Base-by-base conservation (phyloP, 768 basidiomycete species). In the Mycena maculata region DNA sequence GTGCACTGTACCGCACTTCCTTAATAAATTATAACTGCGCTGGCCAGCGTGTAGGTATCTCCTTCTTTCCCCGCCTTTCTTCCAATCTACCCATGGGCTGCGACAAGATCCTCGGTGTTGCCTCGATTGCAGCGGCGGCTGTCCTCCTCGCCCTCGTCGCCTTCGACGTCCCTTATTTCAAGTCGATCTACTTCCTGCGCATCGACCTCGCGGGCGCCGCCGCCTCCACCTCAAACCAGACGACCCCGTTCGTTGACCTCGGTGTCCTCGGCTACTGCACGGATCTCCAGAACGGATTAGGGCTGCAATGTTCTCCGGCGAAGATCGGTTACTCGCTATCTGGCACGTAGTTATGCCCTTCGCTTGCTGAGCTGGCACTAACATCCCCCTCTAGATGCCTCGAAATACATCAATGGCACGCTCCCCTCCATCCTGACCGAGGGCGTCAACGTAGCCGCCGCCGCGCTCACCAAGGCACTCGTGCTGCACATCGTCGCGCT, bases 391-490 rank as follows among this genome's bases (percentile, higher is more conserved):
- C 1, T 57, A 63, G 63, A 59, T 39, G 42, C 28, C 36, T 64
- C 62, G 60, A 89, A 90, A 91, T 70, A 60, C 71, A 81, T 90
- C 64, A 88, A 90, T 67, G 71, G 65, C 50, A 28, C 69, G 9
- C 65, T 70, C 49, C 69, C 69, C 28, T 13, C 20, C 45, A 48
- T 70, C 47, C 57, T 70, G 11, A 65, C 52, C 69, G 47, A 41
- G 1, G 38, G 48, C 27, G 61, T 63, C 5, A 67, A 60, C 62
- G 69, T 70, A 20, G 79, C 89, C 60, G 87, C 90, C 55, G 90
- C 91, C 75, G 92, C 91, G 86, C 81, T 92, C 71, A 93, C 92
- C 18, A 92, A 93, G 73, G 87, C 88, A 22, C 86, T 93, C 62
- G 84, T 93, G 60, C 83, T 93, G 8, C 92, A 93, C 72, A 83